These are phyloP conservation scores for Penicillium macrosclerotiorum DNA, from an alignment of 495 filamentous ascomycete genomes.

Conservation along the genomic window DNA sequence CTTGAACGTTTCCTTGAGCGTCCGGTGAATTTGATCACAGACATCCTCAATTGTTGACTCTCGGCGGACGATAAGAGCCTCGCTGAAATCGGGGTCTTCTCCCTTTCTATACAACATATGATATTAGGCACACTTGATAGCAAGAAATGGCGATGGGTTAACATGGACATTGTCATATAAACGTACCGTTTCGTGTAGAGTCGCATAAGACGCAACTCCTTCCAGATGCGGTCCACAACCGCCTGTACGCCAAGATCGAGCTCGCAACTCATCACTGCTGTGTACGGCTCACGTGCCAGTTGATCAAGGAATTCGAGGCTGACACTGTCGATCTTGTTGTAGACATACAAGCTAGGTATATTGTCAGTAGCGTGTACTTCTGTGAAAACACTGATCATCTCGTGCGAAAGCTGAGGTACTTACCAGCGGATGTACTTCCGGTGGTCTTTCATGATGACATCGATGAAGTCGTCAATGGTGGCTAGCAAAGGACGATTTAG, in stretches of 20 bases:
- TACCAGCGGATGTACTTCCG: slow-evolving; percentile 92
- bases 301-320: slow-evolving; percentile 90
- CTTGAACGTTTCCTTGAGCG: slow-evolving; percentile 97
- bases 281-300: slow-evolving; percentile 88
- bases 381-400: background rate
- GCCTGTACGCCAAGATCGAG: slow-evolving; percentile 95
- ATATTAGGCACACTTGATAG: slow-evolving; percentile 5
- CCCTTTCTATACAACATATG: slow-evolving; percentile 60
- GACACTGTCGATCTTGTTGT: slow-evolving; percentile 99
- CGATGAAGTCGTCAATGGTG: slow-evolving; percentile 97
- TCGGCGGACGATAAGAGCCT: slow-evolving; percentile 88
- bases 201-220: slow-evolving; percentile 85
- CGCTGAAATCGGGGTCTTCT: slow-evolving; percentile 82
- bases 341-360: slow-evolving; percentile 79
- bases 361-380: slow-evolving; percentile 1
- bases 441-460: slow-evolving; percentile 99
- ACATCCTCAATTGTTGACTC: slow-evolving; percentile 94
- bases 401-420: slow-evolving; percentile 1
- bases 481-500: slow-evolving; percentile 40
- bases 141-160: background rate
- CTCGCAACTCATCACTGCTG: slow-evolving; percentile 96
- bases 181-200: slow-evolving; percentile 89
- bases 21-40: slow-evolving; percentile 92
- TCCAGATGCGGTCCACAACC: slow-evolving; percentile 93
- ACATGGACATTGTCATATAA: too few relatives aligned